phyloP scores from a whole-genome alignment of 2,329 filamentous ascomycete genomes.

The Colletotrichum chrysophilum region DNA sequence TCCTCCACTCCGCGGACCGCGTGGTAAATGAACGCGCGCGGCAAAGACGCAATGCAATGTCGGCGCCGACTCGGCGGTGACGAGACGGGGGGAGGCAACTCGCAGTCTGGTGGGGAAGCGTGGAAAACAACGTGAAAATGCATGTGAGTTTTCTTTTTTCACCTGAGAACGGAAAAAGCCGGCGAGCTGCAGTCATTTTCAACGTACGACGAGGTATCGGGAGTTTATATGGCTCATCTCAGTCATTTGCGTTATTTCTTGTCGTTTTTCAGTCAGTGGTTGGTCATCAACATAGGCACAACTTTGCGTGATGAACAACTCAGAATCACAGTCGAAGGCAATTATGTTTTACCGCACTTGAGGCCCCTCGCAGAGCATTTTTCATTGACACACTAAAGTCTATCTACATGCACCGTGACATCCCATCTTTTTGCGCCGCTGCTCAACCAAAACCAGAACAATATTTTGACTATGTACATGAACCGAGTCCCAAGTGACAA shows the following conservation, averaged over 20 bases:
- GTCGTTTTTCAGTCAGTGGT: not conserved
- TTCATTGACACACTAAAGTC: not conserved
- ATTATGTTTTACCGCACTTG: not conserved
- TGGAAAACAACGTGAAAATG: not conserved
- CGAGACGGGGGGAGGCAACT: not conserved
- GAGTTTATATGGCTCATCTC: not conserved
- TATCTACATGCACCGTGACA: not conserved
- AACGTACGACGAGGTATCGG: not conserved
- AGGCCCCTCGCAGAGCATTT: not conserved
- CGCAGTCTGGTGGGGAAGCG: not conserved
- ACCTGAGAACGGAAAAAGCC: not conserved
- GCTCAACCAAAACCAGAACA: not conserved
- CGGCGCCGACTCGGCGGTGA: not conserved
- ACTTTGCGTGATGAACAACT: not conserved
- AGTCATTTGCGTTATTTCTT: not conserved
- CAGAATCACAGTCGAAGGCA: not conserved
- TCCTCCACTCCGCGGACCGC: not conserved
- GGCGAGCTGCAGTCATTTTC: not conserved
- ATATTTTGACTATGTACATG: not conserved
- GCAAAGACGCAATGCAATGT: not conserved
- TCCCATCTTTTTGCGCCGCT: not conserved
- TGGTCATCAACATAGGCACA: not conserved
- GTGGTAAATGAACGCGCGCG: not conserved
- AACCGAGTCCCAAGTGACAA: not conserved
- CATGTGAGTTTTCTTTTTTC: not conserved